Percentiles rank a stretch among this genome's conserved stretches.
These are phyloP conservation scores for Candida berthetii DNA, from an alignment of 805 yeast species.

Conservation along the genomic window DNA sequence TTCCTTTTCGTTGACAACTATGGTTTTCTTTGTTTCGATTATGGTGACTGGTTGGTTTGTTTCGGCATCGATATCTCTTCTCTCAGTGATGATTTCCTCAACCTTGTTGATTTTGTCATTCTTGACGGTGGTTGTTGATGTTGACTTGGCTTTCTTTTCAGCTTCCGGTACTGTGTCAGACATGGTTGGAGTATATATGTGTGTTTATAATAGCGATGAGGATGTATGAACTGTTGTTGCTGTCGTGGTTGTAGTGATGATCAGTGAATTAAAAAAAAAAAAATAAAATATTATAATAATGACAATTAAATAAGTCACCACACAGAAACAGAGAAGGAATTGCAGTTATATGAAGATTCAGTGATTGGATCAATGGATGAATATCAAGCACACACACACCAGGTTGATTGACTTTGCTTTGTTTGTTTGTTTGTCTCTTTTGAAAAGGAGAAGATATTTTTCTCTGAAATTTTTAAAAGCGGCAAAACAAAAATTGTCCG, in stretches of 20 bases:
- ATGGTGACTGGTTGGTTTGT: background rate
- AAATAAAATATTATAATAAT: background rate
- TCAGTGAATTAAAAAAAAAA: background rate
- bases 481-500: too few species aligned
- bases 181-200: background rate
- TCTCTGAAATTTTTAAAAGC: too few species aligned
- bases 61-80: background rate
- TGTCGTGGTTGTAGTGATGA: too few species aligned
- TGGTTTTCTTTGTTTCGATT: background rate
- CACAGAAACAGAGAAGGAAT: too few species aligned
- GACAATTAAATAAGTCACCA: background rate
- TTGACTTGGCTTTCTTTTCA: background rate
- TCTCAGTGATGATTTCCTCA: too few species aligned
- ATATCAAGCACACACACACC: too few species aligned
- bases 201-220: too few species aligned
- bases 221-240: background rate
- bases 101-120: background rate
- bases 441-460: background rate
- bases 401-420: too few species aligned
- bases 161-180: background rate
- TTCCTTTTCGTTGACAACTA: constrained; percentile 23
- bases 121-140: background rate
- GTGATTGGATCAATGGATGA: too few species aligned
- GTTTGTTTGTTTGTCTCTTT: background rate
- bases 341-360: too few species aligned